Evolutionary conservation across 768 basidiomycete species (phyloP).

Genomic region (Pisolithus orientalis): DNA sequence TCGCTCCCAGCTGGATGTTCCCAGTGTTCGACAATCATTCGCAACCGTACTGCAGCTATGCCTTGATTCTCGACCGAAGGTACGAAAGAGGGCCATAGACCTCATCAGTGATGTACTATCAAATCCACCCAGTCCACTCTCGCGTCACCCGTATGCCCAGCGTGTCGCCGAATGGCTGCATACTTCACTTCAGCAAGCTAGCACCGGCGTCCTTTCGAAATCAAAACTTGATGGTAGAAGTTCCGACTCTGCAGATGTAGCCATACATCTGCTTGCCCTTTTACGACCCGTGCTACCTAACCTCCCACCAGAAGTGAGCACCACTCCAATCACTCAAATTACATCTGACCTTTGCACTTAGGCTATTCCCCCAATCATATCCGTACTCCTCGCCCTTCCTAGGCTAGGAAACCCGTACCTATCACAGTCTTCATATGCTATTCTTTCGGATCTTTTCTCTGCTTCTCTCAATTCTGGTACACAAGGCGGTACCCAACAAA

Average conservation of each 20-base stretch:
- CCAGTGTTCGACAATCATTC: conserved; percentile 73
- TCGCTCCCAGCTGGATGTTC: conserved; percentile 58
- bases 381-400: conserved; percentile 72
- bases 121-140: conserved; percentile 69
- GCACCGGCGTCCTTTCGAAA: conserved; percentile 53
- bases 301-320: conserved; percentile 66
- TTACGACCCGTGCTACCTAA: conserved; percentile 54
- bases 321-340: conserved; percentile 3
- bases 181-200: conserved; percentile 58
- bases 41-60: conserved; percentile 77
- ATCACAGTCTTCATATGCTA: conserved; percentile 79
- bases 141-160: conserved; percentile 81
- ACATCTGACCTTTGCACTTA: conserved; percentile 28
- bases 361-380: conserved; percentile 67
- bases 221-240: conserved; percentile 49
- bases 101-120: conserved; percentile 72
- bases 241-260: conserved; percentile 60
- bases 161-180: conserved; percentile 77
- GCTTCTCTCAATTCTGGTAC: conserved; percentile 45
- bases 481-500: conserved; percentile 44
- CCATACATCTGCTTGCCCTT: conserved; percentile 72
- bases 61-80: conserved; percentile 88
- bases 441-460: conserved; percentile 76
- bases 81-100: conserved; percentile 86
- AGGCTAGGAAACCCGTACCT: conserved; percentile 86